Evolutionary conservation across 352 stramenopile genomes (phyloP).

Genomic region (Saprolegnia parasitica): DNA sequence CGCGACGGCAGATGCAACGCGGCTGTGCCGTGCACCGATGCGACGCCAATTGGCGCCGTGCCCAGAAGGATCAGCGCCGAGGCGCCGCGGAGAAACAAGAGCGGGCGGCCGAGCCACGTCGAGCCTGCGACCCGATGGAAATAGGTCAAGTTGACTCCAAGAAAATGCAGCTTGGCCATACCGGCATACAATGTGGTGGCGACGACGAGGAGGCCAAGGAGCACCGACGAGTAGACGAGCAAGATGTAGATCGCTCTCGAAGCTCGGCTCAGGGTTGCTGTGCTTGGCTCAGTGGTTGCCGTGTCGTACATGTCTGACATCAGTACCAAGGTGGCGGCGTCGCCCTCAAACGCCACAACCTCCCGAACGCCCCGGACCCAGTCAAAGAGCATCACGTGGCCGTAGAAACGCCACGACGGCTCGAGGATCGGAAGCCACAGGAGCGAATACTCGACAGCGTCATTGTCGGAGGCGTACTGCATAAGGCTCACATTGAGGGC

Average conservation of each 20-base stretch:
- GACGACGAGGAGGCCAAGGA: background rate
- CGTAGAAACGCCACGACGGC: constrained; percentile 1
- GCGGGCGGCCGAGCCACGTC: constrained; percentile 14
- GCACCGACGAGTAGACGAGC: background rate
- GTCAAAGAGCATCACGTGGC: constrained; percentile 7
- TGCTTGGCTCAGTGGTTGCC: background rate
- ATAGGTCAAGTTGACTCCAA: background rate
- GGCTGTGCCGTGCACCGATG: background rate
- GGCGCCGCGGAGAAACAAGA: constrained; percentile 16
- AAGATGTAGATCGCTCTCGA: background rate
- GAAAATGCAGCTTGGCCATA: background rate
- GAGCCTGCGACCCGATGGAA: constrained; percentile 17
- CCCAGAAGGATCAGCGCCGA: constrained; percentile 11
- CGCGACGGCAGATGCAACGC: background rate
- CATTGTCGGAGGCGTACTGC: constrained; percentile 7
- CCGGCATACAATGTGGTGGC: background rate
- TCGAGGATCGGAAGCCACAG: constrained; percentile 9
- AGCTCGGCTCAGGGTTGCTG: background rate
- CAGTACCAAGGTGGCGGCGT: background rate
- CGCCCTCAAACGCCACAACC: constrained; percentile 12
- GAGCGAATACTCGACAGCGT: background rate
- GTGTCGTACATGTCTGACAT: background rate
- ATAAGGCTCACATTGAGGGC: constrained; percentile 6
- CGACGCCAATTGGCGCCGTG: background rate
- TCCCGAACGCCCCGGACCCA: constrained; percentile 19